Evolutionary conservation across 768 basidiomycete genomes (phyloP).

Genomic region (Macrolepiota dolichaula): DNA sequence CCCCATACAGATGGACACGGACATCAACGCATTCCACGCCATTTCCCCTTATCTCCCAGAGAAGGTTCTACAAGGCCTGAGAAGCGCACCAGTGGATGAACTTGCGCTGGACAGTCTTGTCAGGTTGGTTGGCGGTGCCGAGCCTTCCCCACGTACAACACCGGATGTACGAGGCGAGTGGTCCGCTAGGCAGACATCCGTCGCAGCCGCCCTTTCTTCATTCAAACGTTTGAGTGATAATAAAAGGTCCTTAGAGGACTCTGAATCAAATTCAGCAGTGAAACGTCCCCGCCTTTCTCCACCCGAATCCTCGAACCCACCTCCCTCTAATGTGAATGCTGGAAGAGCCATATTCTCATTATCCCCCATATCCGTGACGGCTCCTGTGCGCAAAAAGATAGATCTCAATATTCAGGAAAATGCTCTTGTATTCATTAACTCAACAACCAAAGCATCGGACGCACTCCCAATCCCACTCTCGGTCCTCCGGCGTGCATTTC

Average conservation of each 20-base stretch:
- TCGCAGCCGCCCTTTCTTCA: conserved; percentile 27
- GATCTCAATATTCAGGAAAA: conserved; percentile 55
- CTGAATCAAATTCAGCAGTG: conserved; percentile 22
- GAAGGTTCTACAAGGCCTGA: conserved; percentile 4
- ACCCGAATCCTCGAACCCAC: conserved; percentile 11
- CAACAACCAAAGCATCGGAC: conserved; percentile 46
- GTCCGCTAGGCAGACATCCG: conserved; percentile 32
- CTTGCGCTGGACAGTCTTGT: conserved; percentile 38
- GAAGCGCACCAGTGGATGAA: conserved; percentile 28
- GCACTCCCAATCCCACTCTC: conserved; percentile 44
- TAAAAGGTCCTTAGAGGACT: conserved; percentile 35
- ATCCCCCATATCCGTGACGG: conserved; percentile 63
- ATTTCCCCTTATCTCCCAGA: conserved; percentile 8
- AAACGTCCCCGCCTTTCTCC: conserved; percentile 33
- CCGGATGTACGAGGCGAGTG: conserved; percentile 29
- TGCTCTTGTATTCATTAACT: conserved; percentile 51
- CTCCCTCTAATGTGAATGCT: conserved; percentile 19
- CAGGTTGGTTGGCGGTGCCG: conserved; percentile 39
- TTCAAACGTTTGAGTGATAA: conserved; percentile 19
- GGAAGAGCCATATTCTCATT: conserved; percentile 55
- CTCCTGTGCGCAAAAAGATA: conserved; percentile 75
- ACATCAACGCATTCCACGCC: conserved; percentile 4
- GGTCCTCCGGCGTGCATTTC: conserved; percentile 55
- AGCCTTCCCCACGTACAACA: conserved; percentile 28
- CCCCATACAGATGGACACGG: neutral